phyloP scores from a whole-genome alignment of 345 rosid species.

The Brassica incana region DNA sequence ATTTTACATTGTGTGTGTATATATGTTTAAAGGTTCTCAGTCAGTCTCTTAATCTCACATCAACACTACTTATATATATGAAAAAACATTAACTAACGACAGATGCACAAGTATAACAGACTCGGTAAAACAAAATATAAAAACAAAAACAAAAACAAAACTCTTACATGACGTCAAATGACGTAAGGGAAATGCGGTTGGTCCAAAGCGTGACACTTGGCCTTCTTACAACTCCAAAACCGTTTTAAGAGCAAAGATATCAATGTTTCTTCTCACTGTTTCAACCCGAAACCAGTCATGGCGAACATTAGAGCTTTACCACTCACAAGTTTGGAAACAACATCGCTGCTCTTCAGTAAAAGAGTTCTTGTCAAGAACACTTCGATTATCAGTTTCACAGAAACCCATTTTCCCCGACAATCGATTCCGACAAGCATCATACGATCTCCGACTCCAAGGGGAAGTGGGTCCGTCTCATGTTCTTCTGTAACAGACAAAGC shows the following conservation, averaged over 20 bases:
- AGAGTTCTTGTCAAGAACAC: constrained; percentile 26
- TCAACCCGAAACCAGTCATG: constrained; percentile 17
- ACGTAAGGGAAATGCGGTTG: not conserved
- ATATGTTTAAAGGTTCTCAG: too few species aligned
- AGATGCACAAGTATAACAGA: too few species aligned
- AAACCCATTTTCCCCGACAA: constrained; percentile 28
- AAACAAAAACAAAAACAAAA: too few species aligned
- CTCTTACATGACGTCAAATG: not conserved
- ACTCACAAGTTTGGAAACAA: not conserved
- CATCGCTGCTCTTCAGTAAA: constrained; percentile 12
- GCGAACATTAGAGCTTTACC: constrained; percentile 32
- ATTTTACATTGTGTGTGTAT: not conserved
- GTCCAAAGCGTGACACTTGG: constrained; percentile 35
- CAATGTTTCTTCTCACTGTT: not conserved
- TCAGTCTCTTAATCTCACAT: too few species aligned
- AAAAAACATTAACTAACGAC: too few species aligned
- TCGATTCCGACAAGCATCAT: constrained; percentile 7
- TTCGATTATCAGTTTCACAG: constrained; percentile 12
- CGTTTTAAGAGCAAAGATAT: constrained; percentile 20
- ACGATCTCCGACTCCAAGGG: constrained; percentile 20
- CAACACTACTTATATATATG: too few species aligned
- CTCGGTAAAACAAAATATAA: too few species aligned
- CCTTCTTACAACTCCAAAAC: constrained; percentile 32
- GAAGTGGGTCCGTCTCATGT: constrained; percentile 26
- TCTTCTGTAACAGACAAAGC: constrained; percentile 36